Percentiles rank a stretch among this genome's conserved stretches.
These are phyloP conservation scores for Carex cristatella DNA, from an alignment of 176 grass and related monocot genomes.

Conservation along the genomic window DNA sequence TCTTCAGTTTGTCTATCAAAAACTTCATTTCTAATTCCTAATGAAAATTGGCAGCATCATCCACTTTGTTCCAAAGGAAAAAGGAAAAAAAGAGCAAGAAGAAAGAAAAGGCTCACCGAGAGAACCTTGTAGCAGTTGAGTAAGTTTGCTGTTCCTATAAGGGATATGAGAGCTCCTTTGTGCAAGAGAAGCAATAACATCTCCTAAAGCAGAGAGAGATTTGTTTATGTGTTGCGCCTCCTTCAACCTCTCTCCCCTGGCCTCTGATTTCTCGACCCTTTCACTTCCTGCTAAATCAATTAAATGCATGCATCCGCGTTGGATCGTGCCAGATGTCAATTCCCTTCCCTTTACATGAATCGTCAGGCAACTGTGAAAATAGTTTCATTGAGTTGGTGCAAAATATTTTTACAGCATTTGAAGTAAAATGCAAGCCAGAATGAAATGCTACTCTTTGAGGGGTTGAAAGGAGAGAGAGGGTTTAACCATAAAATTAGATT, in stretches of 20 bases:
- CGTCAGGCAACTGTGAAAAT: conserved; percentile 50
- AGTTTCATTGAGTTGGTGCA: neutral
- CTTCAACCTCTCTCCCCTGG: conserved; percentile 62
- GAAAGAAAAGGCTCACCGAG: conserved; percentile 41
- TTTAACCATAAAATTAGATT: neutral
- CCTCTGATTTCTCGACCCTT: conserved; percentile 67
- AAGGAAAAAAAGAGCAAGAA: neutral
- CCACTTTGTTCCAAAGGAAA: neutral
- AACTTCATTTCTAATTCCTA: neutral
- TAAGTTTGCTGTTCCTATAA: conserved; percentile 89
- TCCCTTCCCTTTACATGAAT: conserved; percentile 60
- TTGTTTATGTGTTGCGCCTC: conserved; percentile 86
- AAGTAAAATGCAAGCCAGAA: neutral
- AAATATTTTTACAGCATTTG: neutral
- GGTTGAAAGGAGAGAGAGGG: neutral
- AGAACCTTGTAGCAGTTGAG: conserved; percentile 76
- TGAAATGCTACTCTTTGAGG: neutral
- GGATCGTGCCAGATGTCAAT: conserved; percentile 45
- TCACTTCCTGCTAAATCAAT: conserved; percentile 87
- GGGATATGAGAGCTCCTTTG: conserved; percentile 66
- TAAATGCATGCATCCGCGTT: conserved; percentile 57
- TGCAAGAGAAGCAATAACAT: conserved; percentile 74
- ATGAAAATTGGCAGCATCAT: neutral
- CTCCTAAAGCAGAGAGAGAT: conserved; percentile 84
- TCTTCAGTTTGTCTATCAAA: neutral